Evolutionary conservation across 257 asterid species (phyloP).

Genomic region (Nicotiana tabacum): DNA sequence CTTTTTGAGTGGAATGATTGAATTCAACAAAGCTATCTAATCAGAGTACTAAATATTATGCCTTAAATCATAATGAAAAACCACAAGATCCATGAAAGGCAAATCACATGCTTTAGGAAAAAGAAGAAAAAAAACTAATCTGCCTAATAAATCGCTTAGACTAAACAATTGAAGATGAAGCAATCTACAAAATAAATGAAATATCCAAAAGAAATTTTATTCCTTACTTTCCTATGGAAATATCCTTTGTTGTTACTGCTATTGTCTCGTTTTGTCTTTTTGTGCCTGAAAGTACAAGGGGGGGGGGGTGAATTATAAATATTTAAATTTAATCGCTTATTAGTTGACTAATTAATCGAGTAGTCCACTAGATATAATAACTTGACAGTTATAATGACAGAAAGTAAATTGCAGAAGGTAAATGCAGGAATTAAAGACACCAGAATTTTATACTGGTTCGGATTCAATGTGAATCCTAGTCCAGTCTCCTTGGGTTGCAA

Average conservation of each 20-base stretch:
- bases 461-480: too few relatives aligned
- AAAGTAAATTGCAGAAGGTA: too few relatives aligned
- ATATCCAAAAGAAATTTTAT: neutral
- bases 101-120: neutral
- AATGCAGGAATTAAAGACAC: too few relatives aligned
- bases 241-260: neutral
- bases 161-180: neutral
- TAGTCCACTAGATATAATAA: too few relatives aligned
- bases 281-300: too few relatives aligned
- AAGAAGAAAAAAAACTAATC: neutral
- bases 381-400: too few relatives aligned
- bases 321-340: too few relatives aligned
- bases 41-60: neutral
- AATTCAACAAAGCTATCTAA: neutral
- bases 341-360: too few relatives aligned
- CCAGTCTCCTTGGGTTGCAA: too few relatives aligned
- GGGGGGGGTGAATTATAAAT: too few relatives aligned
- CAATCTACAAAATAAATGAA: neutral
- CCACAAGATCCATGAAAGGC: neutral
- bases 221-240: neutral
- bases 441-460: too few relatives aligned
- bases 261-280: too few relatives aligned
- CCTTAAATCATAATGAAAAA: neutral
- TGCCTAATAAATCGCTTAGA: neutral
- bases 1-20: neutral